Conservation (phyloP, 2,329 filamentous ascomycete genomes). For the Claviceps arundinis region DNA sequence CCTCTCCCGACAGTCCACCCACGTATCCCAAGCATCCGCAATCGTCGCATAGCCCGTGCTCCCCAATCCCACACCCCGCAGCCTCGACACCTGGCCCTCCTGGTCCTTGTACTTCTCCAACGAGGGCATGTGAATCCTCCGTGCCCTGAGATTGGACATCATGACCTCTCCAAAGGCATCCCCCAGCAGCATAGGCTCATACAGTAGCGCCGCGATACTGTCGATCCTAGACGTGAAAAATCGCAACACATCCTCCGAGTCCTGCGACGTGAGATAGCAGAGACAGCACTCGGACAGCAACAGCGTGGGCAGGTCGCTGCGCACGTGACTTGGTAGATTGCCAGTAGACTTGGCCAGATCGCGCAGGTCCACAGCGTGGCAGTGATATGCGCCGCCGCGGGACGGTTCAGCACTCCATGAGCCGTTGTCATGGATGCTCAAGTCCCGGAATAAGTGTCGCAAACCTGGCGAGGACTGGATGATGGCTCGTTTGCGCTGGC, state of each 20-base stretch:
- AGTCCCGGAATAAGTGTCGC: slow-evolving; percentile 24
- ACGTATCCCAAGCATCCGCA: slow-evolving; percentile 57
- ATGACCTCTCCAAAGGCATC: slow-evolving; percentile 87
- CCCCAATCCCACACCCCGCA: slow-evolving; percentile 54
- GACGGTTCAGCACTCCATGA: slow-evolving; percentile 31
- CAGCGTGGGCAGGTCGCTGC: slow-evolving; percentile 57
- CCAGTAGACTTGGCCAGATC: slow-evolving; percentile 24
- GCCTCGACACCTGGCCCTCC: slow-evolving; percentile 51
- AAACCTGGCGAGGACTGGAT: slow-evolving; percentile 33
- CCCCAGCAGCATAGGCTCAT: slow-evolving; percentile 75
- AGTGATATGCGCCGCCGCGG: slow-evolving; percentile 32
- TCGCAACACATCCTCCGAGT: slow-evolving; percentile 49
- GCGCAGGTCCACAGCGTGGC: slow-evolving; percentile 60
- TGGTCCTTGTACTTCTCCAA: slow-evolving; percentile 58
- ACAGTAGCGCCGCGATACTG: slow-evolving; percentile 52
- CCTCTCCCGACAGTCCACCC: slow-evolving; percentile 60
- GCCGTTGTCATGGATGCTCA: slow-evolving; percentile 16
- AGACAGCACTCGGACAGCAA: slow-evolving; percentile 92
- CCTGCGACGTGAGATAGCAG: slow-evolving; percentile 62
- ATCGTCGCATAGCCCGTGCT: slow-evolving; percentile 30
- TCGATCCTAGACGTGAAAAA: slow-evolving; percentile 46
- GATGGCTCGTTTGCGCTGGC: slow-evolving; percentile 48
- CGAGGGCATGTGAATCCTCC: slow-evolving; percentile 76
- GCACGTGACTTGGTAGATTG: slow-evolving; percentile 17
- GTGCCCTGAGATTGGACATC: slow-evolving; percentile 73